Base-by-base conservation (phyloP, 441 rosid genomes). In the Eutrema salsugineum region DNA sequence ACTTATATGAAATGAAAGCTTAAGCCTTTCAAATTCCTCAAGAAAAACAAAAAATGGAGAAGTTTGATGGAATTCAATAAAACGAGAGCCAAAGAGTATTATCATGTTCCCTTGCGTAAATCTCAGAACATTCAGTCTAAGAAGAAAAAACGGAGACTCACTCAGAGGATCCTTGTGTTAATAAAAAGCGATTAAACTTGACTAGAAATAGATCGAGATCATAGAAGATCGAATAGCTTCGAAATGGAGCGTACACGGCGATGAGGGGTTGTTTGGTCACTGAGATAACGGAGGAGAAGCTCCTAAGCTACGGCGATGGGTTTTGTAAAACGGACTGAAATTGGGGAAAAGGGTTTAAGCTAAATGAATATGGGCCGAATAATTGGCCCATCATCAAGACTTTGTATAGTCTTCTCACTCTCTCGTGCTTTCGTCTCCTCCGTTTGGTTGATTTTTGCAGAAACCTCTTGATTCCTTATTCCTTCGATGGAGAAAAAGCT, bases 401-500 rank as follows among this genome's bases (percentile, higher is more conserved):
- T 7, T 1, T 33, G 36, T 33, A 8, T 6, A 33, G 10, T 30
- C 0, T 2, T 30, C 6, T 28, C 6, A n/a, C 7, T 30, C 33
- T 36, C 40, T 36, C 40, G 12, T 36, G 33, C 2, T 11, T 14
- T 16, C 46, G 5, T 42, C 22, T 44, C 16, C 49, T 44, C 49
- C 49, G 20, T 16, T 44, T 2, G 11, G 22, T 16, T 44, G 2
- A 16, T 17, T 17, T 48, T 20, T 19, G 28, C 28, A 19, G 12
- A 59, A 38, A 59, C 30, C 63, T 14, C 39, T 28, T 40, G 1
- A 27, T 3, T 15, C 16, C 3, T 47, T 46, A 3, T 3, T 46
- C 2, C 22, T 62, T 16, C 54, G 2, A 85, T 85, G 89, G 90
- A 84, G 71, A 78, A 80, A 39, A 19, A 71, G 11, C 68, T 64